A percentile compares a stretch with the other conserved stretches of the same genome.
phyloP scores from a whole-genome alignment of 208 protist genomes.

The Wallacemonas sp. region DNA sequence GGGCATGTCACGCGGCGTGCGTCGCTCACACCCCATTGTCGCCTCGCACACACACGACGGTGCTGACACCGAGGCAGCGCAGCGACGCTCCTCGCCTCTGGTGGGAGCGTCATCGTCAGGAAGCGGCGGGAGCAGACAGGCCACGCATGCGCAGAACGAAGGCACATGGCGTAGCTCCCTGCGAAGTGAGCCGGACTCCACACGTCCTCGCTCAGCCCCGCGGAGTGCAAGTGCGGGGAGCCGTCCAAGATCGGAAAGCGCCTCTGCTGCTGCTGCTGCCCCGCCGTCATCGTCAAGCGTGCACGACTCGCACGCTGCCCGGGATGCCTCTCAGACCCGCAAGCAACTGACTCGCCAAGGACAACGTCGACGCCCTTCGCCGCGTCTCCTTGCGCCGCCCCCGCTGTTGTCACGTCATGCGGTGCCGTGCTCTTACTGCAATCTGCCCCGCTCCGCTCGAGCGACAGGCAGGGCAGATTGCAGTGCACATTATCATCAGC shows the following conservation, averaged over 20 bases:
- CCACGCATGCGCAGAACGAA: background rate
- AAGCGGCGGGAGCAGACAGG: background rate
- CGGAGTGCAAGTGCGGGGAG: background rate
- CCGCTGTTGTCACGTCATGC: slow-evolving; percentile 15
- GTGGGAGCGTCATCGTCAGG: background rate
- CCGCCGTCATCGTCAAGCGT: too few relatives aligned
- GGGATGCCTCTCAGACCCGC: too few relatives aligned
- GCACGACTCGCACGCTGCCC: too few relatives aligned
- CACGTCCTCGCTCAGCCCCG: background rate
- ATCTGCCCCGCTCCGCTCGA: background rate
- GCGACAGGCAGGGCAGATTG: background rate
- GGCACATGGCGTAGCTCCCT: background rate
- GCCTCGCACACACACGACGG: too few relatives aligned
- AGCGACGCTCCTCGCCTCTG: background rate
- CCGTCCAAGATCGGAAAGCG: too few relatives aligned
- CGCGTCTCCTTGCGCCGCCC: background rate
- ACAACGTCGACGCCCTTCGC: background rate
- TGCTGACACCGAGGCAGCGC: too few relatives aligned
- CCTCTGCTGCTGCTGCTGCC: too few relatives aligned
- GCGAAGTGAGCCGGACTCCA: background rate
- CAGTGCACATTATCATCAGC: slow-evolving; percentile 1
- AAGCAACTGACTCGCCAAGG: too few relatives aligned
- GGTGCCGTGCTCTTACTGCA: slow-evolving; percentile 16
- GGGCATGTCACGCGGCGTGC: background rate
- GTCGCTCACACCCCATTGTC: slow-evolving; percentile 3